Base-by-base conservation (phyloP, 208 protist genomes). In the Trypanosoma scelopori region DNA sequence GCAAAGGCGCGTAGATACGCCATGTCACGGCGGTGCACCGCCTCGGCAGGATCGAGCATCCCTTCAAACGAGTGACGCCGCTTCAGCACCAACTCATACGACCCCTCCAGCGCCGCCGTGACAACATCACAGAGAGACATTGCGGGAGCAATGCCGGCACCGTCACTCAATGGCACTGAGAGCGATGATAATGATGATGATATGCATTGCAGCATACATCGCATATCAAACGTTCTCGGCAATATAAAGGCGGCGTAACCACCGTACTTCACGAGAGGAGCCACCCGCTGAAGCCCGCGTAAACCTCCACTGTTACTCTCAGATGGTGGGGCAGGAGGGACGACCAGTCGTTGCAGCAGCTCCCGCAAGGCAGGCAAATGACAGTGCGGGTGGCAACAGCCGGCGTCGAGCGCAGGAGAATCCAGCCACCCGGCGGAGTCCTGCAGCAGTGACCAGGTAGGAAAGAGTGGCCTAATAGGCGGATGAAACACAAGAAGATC, bases 221-320 rank as follows among this genome's bases (percentile, higher is more conserved):
- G 49, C 9, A 58, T 25, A 41, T 84, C 79, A 65, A 79, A 81
- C 2, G 67, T 72, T 42, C 73, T 65, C n/a, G 87, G 84, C 53
- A 93, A 74, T 37, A 93, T 84, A 35, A 89, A 68, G 41, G 85
- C 71, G 3, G 79, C 63, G 42, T 84, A 84, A 12, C 78, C 78
- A 20, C 66, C 66, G 11, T 74, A 69, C 18, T 56, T 59, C 15
- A 84, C 0, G 42, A 84, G 42, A 25, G 66, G 47, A 15, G 20
- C 27, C 62, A 16, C 37, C 23, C 20, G 37, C 55, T 27, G n/a
- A 20, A 32, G 55, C 20, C 60, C 32, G 4, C 51, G 51, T 48
- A 37, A 37, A 37, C 9, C 5, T 9, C 32, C 32, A 9, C 32
- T 37, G 32, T 37, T 9, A 9, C 3, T 11, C 32, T 9, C 32